phyloP scores from a whole-genome alignment of 352 stramenopile species.

The Phytophthora sp. region DNA sequence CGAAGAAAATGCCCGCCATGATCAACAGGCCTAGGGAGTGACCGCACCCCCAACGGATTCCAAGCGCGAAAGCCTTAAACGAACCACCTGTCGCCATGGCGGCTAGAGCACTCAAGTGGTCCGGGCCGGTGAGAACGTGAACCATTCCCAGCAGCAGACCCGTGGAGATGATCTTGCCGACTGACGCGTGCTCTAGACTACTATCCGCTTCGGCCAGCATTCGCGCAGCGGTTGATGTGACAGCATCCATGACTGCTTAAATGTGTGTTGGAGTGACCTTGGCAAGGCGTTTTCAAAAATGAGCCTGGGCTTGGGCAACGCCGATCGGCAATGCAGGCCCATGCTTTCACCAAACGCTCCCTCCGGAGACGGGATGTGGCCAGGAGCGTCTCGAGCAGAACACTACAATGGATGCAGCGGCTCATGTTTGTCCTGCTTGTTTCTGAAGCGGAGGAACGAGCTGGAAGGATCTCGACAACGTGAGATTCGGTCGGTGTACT shows the following conservation, averaged over 20 bases:
- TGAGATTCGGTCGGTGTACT: not conserved
- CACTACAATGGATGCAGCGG: not conserved
- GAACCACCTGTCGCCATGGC: conserved; percentile 69
- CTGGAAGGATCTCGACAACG: not conserved
- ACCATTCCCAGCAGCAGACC: conserved; percentile 47
- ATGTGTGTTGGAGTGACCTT: not conserved
- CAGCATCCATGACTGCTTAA: conserved; percentile 6
- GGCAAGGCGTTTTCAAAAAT: not conserved
- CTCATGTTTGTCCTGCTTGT: not conserved
- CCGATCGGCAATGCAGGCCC: not conserved
- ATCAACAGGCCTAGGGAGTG: conserved; percentile 81
- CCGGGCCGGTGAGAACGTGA: conserved; percentile 52
- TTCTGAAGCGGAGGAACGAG: not conserved
- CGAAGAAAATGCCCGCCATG: conserved; percentile 75
- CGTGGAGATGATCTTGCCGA: conserved; percentile 48
- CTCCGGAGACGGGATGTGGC: not conserved
- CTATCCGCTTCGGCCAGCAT: conserved; percentile 31
- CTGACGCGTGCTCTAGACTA: conserved; percentile 37
- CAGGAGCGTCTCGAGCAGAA: not conserved
- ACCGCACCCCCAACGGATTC: conserved; percentile 83
- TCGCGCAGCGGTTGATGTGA: conserved; percentile 2
- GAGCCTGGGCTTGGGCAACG: not conserved
- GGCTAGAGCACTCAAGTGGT: conserved; percentile 83
- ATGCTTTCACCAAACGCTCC: not conserved
- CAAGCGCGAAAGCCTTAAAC: conserved; percentile 67